Conservation (phyloP, 768 basidiomycete genomes). For the Suillus subaureus region DNA sequence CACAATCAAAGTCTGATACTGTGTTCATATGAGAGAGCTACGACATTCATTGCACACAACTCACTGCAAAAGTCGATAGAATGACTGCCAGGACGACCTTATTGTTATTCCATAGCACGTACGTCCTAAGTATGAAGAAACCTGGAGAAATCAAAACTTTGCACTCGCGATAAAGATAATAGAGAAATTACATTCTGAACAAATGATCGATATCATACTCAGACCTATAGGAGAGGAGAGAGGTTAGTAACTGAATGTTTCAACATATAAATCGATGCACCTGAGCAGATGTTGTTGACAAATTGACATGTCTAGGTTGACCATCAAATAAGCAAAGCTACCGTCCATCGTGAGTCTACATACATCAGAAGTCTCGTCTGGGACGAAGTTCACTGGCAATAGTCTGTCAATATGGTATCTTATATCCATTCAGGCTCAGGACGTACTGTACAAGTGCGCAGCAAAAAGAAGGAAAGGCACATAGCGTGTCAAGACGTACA, state of each 20-base stretch:
- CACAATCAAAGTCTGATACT: neutral
- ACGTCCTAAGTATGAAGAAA: constrained; percentile 13
- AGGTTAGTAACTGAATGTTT: neutral
- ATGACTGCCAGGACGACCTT: constrained; percentile 1
- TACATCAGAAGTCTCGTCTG: neutral
- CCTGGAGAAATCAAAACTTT: neutral
- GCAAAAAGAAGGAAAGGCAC: constrained; percentile 7
- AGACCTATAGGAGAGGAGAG: neutral
- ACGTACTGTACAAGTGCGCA: constrained; percentile 8
- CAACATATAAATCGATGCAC: neutral
- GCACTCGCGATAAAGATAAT: neutral
- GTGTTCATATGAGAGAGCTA: neutral
- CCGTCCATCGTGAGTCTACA: neutral
- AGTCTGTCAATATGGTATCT: neutral
- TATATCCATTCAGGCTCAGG: neutral
- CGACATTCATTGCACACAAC: neutral
- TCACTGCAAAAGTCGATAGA: constrained; percentile 5
- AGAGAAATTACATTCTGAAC: constrained; percentile 5
- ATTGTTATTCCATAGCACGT: constrained; percentile 11
- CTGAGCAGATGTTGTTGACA: constrained; percentile 7
- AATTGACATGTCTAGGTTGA: constrained; percentile 8
- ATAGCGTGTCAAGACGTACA: constrained; percentile 11
- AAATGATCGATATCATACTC: neutral
- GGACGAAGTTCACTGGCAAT: constrained; percentile 1
- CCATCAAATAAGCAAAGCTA: neutral